Percentiles rank a stretch among this genome's conserved stretches.
Evolutionary conservation across 2,329 filamentous ascomycete genomes (phyloP).

Genomic region (Phaeosphaeria sp.): DNA sequence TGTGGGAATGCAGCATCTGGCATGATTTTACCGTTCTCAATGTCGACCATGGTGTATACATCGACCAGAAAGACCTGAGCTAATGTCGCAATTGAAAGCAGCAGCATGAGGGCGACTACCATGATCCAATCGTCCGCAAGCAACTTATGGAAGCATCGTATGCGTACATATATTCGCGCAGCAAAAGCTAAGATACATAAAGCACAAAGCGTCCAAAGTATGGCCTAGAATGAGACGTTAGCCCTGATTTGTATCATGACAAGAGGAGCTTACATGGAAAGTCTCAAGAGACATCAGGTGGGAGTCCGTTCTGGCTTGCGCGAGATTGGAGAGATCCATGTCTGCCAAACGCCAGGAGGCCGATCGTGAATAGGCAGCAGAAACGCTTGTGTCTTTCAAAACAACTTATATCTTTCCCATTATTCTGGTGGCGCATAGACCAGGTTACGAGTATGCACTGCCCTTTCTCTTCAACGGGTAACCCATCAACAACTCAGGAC

Average conservation of each 20-base stretch:
- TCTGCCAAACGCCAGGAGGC: too few species aligned
- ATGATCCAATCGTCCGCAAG: conserved; percentile 14
- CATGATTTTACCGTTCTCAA: conserved; percentile 9
- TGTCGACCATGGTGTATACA: conserved; percentile 6
- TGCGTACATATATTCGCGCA: conserved; percentile 11
- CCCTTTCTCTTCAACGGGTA: too few species aligned
- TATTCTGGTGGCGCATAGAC: too few species aligned
- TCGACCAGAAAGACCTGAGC: conserved; percentile 4
- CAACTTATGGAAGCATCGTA: conserved; percentile 10
- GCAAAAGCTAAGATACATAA: neutral
- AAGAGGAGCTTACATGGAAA: neutral
- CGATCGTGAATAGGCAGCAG: too few species aligned
- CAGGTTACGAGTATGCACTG: too few species aligned
- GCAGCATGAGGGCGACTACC: conserved; percentile 10
- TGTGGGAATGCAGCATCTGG: neutral
- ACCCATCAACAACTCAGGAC: too few species aligned
- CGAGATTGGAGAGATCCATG: neutral
- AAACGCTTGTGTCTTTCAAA: too few species aligned
- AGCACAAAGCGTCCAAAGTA: neutral
- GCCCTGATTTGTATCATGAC: too few species aligned
- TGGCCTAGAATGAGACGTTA: neutral
- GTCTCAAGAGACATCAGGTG: neutral
- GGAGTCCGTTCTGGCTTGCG: neutral
- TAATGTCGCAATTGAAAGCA: conserved; percentile 2
- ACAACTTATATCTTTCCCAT: too few species aligned